phyloP scores from a whole-genome alignment of 2,329 filamentous ascomycete species.

The Fusarium burgessii region DNA sequence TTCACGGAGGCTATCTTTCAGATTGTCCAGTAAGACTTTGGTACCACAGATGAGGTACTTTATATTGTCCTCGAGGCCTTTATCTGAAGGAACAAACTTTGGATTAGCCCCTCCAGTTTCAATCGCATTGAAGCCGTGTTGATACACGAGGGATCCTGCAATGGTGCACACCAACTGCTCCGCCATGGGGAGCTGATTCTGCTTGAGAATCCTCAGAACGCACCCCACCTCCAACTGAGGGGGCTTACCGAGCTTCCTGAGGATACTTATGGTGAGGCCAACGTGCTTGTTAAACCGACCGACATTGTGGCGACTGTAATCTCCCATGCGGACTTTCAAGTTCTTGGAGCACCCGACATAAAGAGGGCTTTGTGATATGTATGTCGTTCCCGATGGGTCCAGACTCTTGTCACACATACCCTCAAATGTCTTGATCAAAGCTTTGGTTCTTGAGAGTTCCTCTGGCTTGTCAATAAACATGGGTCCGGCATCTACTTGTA shows the following conservation, averaged over 20 bases:
- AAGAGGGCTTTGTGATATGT: not conserved
- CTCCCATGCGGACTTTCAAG: not conserved
- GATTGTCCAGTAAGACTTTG: not conserved
- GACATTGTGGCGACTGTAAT: not conserved
- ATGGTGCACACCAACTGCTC: not conserved
- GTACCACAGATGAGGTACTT: not conserved
- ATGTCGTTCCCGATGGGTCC: not conserved
- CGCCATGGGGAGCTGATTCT: not conserved
- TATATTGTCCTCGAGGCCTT: not conserved
- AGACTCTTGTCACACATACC: not conserved
- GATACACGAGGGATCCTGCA: not conserved
- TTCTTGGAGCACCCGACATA: not conserved
- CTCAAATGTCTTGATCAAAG: not conserved
- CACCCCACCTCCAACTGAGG: not conserved
- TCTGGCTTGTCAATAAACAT: not conserved
- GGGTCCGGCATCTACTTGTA: not conserved
- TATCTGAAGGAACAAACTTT: not conserved
- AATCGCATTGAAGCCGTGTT: not conserved
- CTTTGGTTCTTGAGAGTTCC: not conserved
- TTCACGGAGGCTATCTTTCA: not conserved
- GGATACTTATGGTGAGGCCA: not conserved
- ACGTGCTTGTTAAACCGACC: not conserved
- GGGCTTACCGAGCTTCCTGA: not conserved
- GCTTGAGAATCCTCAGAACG: not conserved
- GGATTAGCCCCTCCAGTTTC: not conserved